These are phyloP conservation scores for Cercis canadensis DNA, from an alignment of 306 rosid genomes.

Conservation along the genomic window DNA sequence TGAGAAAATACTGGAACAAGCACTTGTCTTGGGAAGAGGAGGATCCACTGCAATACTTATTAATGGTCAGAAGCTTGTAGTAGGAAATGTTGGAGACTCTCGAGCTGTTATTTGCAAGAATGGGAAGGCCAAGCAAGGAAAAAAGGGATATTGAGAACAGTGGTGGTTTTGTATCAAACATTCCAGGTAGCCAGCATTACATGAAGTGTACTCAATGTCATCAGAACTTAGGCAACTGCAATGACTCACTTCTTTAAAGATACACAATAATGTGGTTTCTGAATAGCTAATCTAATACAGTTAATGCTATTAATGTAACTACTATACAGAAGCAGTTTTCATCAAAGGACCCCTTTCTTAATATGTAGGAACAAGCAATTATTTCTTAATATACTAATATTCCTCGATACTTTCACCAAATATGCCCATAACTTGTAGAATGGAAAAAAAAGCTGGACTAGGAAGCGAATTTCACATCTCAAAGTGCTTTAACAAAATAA, in stretches of 20 bases:
- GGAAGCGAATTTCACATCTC: conserved; percentile 30
- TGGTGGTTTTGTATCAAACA: conserved; percentile 55
- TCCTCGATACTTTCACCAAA: conserved; percentile 31
- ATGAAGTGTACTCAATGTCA: no score
- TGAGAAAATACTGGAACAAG: conserved; percentile 41
- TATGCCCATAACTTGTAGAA: conserved; percentile 11
- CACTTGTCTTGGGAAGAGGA: conserved; percentile 47
- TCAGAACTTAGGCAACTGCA: no score
- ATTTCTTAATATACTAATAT: conserved; percentile 23
- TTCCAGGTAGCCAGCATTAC: conserved; percentile 42
- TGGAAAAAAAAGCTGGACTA: background rate
- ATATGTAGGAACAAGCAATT: conserved; percentile 26
- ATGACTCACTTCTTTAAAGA: conserved; percentile 8
- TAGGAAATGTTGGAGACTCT: conserved; percentile 58
- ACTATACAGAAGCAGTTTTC: conserved; percentile 31
- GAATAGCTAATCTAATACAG: conserved; percentile 29
- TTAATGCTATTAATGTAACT: conserved; percentile 8
- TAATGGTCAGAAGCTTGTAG: conserved; percentile 45
- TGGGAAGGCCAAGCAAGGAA: conserved; percentile 46
- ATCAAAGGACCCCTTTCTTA: conserved; percentile 3
- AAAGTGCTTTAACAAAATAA: conserved; percentile 27
- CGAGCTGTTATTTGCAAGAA: conserved; percentile 50
- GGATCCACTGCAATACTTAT: conserved; percentile 55
- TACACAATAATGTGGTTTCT: conserved; percentile 22
- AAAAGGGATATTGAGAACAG: conserved; percentile 46